phyloP scores from a whole-genome alignment of 768 basidiomycete species.

The Mycena olivaceomarginata region DNA sequence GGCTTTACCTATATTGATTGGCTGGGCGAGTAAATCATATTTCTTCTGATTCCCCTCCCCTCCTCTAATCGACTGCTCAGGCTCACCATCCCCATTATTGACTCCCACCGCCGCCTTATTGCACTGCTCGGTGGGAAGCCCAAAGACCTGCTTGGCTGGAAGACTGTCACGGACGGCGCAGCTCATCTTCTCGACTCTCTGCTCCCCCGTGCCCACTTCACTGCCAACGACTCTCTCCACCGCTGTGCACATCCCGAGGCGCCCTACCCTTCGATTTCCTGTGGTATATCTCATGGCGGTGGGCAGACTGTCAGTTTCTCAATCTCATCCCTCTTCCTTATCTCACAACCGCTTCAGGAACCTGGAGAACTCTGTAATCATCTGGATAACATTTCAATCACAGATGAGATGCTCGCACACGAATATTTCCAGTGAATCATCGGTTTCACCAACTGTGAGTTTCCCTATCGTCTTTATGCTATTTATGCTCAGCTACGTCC shows the following conservation, averaged over 20 bases:
- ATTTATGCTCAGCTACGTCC: too few relatives aligned
- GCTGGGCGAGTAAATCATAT: slow-evolving; percentile 28
- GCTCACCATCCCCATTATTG: slow-evolving; percentile 35
- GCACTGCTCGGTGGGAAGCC: slow-evolving; percentile 30
- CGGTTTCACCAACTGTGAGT: too few relatives aligned
- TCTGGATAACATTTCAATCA: too few relatives aligned
- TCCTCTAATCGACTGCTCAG: too few relatives aligned
- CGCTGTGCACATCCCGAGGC: slow-evolving; percentile 2
- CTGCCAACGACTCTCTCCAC: not conserved
- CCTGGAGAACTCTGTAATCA: too few relatives aligned
- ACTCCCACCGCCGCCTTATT: slow-evolving; percentile 7
- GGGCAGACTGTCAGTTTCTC: too few relatives aligned
- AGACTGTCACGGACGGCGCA: not conserved
- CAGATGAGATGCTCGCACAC: too few relatives aligned
- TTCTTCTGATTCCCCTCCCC: too few relatives aligned
- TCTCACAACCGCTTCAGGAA: too few relatives aligned
- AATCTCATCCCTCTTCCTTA: too few relatives aligned
- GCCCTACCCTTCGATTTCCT: slow-evolving; percentile 1
- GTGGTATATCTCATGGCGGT: slow-evolving; percentile 7
- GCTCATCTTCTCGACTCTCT: not conserved
- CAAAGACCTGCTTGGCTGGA: slow-evolving; percentile 5
- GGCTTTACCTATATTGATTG: slow-evolving; percentile 28
- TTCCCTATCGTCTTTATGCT: too few relatives aligned
- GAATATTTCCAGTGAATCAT: too few relatives aligned
- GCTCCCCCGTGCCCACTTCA: not conserved